Base-by-base conservation (phyloP, 2,329 filamentous ascomycete genomes). In the Pseudogymnoascus sp. region DNA sequence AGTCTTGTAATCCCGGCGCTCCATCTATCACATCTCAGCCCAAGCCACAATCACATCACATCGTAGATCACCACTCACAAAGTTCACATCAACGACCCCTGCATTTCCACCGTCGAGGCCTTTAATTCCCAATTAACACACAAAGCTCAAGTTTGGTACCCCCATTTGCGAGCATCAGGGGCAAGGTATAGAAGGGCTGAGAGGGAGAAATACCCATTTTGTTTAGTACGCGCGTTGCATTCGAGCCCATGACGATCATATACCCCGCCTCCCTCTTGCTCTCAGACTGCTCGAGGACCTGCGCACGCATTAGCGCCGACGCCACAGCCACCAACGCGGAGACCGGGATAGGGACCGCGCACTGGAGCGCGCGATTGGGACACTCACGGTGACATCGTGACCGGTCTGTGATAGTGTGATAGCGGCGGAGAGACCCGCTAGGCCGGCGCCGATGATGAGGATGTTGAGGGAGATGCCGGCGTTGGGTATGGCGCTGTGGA, bases 371-470 rank as follows among this genome's bases (percentile, higher is more conserved):
- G 25, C n/a, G 43, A 12, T 30, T 7, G 4, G 43, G 43, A 7
- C 3, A 53, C 43, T 11, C n/a, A 76, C 66, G 1, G 67, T 71
- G 6, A 76, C 75, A 9, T 66, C 62, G 59, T 76, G 74, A 8
- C 61, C 61, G 2, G 33, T 53, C 9, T 37, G 37, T 37, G 37
- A 37, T 35, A 62, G 36, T 20, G 37, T 47, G 35, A 62, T 62
- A n/a, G 59, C 58, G 14, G 75, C 71, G n/a, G 75, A 71, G 11
- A 77, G 70, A 11, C 75, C 75, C 4, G 74, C 75, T 36, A 77
- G 70, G 8, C 75, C 75, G 15, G 73, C 75, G 28, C 75, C 75
- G 11, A 57, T 35, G 20, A 62, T 63, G n/a, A 72, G 33, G 38
- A 71, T 61, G 25, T 53, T 53, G 43, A 53, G 25, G 43, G 43